Base-by-base conservation (phyloP, 768 basidiomycete species). In the Termitomyces sp. region DNA sequence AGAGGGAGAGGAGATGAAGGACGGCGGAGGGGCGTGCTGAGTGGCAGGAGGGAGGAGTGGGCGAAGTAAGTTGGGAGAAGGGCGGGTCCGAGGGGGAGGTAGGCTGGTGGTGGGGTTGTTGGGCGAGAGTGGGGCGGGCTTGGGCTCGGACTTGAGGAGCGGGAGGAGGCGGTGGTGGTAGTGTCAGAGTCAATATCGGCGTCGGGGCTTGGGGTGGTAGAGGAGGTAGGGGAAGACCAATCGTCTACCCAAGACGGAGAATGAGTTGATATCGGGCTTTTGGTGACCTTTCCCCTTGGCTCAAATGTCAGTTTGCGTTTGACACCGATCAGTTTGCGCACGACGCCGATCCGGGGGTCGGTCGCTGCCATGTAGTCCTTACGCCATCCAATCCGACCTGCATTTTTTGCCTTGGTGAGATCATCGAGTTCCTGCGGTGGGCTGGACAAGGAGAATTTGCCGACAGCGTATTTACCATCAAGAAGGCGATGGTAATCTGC, bases 401-500 rank as follows among this genome's bases (percentile, higher is more conserved):
- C 15, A 15, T 72, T 41, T n/a, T 7, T 12, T 13, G 52, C 18
- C 27, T 41, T 27, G 11, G 18, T 30, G 18, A 39, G 30, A 31
- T 41, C 27, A n/a, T 20, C 13, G 16, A 13, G 37, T 7, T 30
- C 18, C 12, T 41, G 52, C 12, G 83, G 83, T 6, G 87, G 85
- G 57, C 81, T 87, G 9, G 54, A 24, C 20, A 55, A 7, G 2
- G 80, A 75, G 62, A 92, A 93, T 69, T 93, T 93, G 33, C 91
- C 91, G 27, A 78, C 63, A 0, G 76, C 74, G 65, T 94, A 93
- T 72, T 94, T 94, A 11, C 83, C 83, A 67, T 93, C 91, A 15
- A 83, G 76, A 15, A 76, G 63, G 18, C 80, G 77, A 67, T 92
- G 87, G 46, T 79, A 82, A 11, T 76, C 69, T 0, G 87, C 81